Percentiles rank a stretch among this genome's conserved stretches.
Conservation (phyloP, 129 eudicot genomes). For the Ambrosia artemisiifolia region DNA sequence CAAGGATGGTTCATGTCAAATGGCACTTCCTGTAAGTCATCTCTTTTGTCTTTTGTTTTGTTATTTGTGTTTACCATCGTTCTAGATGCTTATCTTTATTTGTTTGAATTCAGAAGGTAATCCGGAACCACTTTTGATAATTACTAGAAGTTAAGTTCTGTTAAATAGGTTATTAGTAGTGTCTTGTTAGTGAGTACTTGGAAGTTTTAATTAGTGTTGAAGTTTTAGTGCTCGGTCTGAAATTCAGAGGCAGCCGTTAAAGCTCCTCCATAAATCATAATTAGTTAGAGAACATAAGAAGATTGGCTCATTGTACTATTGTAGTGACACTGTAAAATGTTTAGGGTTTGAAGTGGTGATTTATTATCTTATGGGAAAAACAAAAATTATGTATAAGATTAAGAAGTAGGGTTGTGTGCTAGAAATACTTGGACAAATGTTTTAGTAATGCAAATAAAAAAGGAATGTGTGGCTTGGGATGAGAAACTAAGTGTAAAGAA, state of each 20-base stretch:
- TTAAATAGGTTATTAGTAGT: background rate
- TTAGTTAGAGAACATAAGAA: background rate
- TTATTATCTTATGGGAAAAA: background rate
- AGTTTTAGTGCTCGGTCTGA: background rate
- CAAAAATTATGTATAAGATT: background rate
- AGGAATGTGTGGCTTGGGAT: background rate
- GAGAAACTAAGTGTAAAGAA: background rate
- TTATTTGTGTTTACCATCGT: background rate
- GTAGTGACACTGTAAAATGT: too few species aligned
- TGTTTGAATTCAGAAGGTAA: background rate
- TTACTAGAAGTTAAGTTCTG: background rate
- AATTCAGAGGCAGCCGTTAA: background rate
- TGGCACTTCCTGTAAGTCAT: conserved; percentile 19
- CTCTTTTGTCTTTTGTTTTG: background rate
- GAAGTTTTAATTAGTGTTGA: background rate
- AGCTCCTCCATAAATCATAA: background rate
- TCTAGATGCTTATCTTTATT: conserved; percentile 6
- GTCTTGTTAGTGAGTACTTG: background rate
- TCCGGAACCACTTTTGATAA: background rate
- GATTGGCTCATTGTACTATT: background rate
- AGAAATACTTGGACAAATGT: background rate
- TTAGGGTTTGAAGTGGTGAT: too few species aligned
- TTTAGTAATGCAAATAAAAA: background rate
- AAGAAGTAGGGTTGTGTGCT: background rate
- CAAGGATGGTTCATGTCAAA: conserved; percentile 11